Percentiles rank a stretch among this genome's conserved stretches.
These are phyloP conservation scores for Pichia scutulata DNA, from an alignment of 805 yeast species.

Conservation along the genomic window DNA sequence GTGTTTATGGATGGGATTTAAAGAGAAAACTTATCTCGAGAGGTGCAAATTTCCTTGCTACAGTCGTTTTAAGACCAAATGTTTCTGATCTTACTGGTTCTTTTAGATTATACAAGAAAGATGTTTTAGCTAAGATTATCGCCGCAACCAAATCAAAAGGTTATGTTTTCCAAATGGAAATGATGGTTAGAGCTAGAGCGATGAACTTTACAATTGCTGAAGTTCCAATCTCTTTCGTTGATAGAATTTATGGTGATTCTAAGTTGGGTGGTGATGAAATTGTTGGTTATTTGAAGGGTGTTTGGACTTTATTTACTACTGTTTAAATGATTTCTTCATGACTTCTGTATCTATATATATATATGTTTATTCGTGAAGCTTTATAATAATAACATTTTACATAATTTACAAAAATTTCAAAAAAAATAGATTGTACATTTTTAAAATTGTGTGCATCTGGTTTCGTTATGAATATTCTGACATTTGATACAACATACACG, in stretches of 20 bases:
- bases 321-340: slow-evolving; percentile 31
- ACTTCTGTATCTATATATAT: neutral
- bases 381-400: neutral
- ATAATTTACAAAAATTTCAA: too few species aligned
- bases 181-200: slow-evolving; percentile 78
- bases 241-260: slow-evolving; percentile 70
- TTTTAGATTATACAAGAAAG: slow-evolving; percentile 66
- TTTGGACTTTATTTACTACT: slow-evolving; percentile 58
- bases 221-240: slow-evolving; percentile 73
- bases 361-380: neutral
- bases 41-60: slow-evolving; percentile 74
- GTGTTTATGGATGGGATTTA: slow-evolving; percentile 80
- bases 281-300: slow-evolving; percentile 69
- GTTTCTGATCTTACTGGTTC: slow-evolving; percentile 75
- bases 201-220: slow-evolving; percentile 68
- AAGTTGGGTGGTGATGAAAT: slow-evolving; percentile 78
- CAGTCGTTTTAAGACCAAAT: slow-evolving; percentile 60
- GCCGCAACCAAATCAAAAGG: slow-evolving; percentile 67
- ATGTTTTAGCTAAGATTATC: slow-evolving; percentile 57
- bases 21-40: slow-evolving; percentile 70
- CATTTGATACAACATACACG: slow-evolving; percentile 37
- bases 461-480: slow-evolving; percentile 34
- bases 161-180: slow-evolving; percentile 81
- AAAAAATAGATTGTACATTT: neutral
- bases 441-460: slow-evolving; percentile 33